Conservation (phyloP, 306 rosid species). For the Potentilla sterilis region DNA sequence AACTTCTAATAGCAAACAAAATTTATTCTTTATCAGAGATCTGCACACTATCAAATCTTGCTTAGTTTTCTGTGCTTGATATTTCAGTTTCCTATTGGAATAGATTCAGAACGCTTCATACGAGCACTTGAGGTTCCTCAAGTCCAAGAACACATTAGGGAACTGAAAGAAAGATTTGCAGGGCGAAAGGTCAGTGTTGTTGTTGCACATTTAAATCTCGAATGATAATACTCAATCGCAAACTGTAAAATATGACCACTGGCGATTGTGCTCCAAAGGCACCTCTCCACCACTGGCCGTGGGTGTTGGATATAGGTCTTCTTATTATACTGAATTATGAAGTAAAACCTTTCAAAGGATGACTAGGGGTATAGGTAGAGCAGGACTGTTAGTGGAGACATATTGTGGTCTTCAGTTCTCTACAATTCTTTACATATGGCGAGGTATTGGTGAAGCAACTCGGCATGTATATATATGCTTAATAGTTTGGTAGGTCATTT, state of each 20-base stretch:
- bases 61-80: constrained; percentile 32
- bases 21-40: background rate
- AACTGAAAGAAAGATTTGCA: constrained; percentile 71
- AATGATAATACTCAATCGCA: background rate
- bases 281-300: background rate
- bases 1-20: constrained; percentile 11
- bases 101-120: constrained; percentile 74
- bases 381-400: background rate
- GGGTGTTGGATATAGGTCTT: background rate
- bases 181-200: constrained; percentile 66
- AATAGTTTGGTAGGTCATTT: background rate
- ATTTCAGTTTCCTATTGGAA: constrained; percentile 86
- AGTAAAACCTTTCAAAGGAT: background rate
- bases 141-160: constrained; percentile 60
- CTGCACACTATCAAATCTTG: constrained; percentile 2
- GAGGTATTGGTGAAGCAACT: background rate
- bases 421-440: background rate
- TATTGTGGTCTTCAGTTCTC: background rate
- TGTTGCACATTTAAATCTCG: constrained; percentile 2
- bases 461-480: background rate
- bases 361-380: background rate
- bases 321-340: background rate
- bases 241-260: background rate
- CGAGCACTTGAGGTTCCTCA: constrained; percentile 55
- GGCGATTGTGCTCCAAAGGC: background rate